Evolutionary conservation across 2,329 filamentous ascomycete genomes (phyloP).

Genomic region (Celoporthe dispersa): DNA sequence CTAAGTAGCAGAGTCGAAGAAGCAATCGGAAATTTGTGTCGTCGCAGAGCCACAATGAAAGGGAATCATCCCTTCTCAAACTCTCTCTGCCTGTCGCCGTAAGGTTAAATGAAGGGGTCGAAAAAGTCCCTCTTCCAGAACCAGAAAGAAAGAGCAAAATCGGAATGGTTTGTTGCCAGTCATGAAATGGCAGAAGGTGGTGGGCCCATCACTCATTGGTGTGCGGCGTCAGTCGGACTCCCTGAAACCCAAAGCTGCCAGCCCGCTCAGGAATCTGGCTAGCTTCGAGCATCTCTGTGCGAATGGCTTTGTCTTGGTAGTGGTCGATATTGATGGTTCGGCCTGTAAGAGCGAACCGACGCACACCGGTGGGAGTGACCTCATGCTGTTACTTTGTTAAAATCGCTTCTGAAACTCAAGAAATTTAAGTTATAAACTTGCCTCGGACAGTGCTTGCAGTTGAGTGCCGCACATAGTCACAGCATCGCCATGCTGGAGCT

Average conservation of each 20-base stretch:
- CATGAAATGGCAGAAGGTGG: too few species aligned
- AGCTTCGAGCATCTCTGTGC: slow-evolving; percentile 7
- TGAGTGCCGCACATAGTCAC: slow-evolving; percentile 57
- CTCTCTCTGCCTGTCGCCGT: too few species aligned
- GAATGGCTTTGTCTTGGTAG: slow-evolving; percentile 4
- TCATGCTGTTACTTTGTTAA: slow-evolving; percentile 33
- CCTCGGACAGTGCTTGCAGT: slow-evolving; percentile 64
- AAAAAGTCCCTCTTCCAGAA: too few species aligned
- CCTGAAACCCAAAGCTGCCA: not conserved
- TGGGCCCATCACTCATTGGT: not conserved
- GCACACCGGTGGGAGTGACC: slow-evolving; percentile 7
- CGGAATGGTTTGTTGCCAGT: too few species aligned
- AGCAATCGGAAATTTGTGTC: too few species aligned
- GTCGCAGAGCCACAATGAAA: too few species aligned
- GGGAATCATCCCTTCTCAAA: too few species aligned
- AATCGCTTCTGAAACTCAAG: not conserved
- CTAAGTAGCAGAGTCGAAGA: too few species aligned
- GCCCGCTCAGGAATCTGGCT: slow-evolving; percentile 13
- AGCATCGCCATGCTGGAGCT: slow-evolving; percentile 65
- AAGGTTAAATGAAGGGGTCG: too few species aligned
- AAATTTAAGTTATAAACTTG: slow-evolving; percentile 29
- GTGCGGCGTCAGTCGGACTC: not conserved
- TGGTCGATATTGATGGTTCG: slow-evolving; percentile 20
- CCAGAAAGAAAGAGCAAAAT: too few species aligned
- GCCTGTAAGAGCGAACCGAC: slow-evolving; percentile 25